Conservation (phyloP, 2,329 filamentous ascomycete genomes). For the Tolypocladium paradoxum region DNA sequence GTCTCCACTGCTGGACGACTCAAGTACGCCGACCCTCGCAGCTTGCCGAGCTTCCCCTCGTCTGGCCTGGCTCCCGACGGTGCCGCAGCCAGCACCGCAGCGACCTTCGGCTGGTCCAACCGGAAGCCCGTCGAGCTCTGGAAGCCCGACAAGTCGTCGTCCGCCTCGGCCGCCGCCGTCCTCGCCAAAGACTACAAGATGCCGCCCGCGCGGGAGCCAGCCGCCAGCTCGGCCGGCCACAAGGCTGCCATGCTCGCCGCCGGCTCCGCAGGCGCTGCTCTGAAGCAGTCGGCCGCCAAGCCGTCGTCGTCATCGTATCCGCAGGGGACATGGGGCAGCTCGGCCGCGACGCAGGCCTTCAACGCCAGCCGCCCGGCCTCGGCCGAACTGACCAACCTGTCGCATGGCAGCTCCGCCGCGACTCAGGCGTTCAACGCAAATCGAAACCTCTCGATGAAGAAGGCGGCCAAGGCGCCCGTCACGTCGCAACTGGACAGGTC, state of each 20-base stretch:
- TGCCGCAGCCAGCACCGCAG: slow-evolving; percentile 63
- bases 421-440: slow-evolving; percentile 27
- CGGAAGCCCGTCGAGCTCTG: slow-evolving; percentile 54
- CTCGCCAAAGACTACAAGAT: slow-evolving; percentile 32
- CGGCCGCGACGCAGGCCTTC: slow-evolving; percentile 61
- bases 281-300: slow-evolving; percentile 13
- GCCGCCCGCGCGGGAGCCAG: slow-evolving; percentile 48
- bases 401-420: slow-evolving; percentile 17
- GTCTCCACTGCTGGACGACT: slow-evolving; percentile 33
- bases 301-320: slow-evolving; percentile 7
- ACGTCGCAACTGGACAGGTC: slow-evolving; percentile 50
- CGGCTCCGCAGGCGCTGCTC: slow-evolving; percentile 23
- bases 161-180: slow-evolving; percentile 34
- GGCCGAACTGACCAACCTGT: slow-evolving; percentile 8
- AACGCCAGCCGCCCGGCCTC: slow-evolving; percentile 19
- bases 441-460: slow-evolving; percentile 16
- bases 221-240: slow-evolving; percentile 54
- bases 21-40: slow-evolving; percentile 61
- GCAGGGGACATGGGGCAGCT: slow-evolving; percentile 44
- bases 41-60: slow-evolving; percentile 66
- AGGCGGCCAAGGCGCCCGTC: slow-evolving; percentile 8
- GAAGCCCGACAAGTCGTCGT: slow-evolving; percentile 49
- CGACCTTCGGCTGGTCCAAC: slow-evolving; percentile 61
- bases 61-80: slow-evolving; percentile 44
- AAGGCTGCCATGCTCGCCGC: slow-evolving; percentile 63